Conservation (phyloP, 345 rosid species). For the Zanthoxylum bungeanum region DNA sequence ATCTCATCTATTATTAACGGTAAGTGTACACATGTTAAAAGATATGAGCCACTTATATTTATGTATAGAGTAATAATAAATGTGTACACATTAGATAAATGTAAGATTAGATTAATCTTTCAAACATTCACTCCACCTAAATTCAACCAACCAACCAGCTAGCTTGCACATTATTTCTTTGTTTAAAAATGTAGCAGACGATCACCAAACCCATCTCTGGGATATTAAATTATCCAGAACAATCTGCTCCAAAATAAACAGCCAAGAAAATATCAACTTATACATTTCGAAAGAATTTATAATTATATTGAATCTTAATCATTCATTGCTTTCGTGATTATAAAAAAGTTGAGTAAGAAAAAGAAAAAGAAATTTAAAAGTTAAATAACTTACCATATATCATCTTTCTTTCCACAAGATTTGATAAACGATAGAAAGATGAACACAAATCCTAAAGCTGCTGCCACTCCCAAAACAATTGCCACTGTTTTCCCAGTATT, state of each 20-base stretch:
- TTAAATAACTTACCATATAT: conserved; percentile 20
- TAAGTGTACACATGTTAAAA: not conserved
- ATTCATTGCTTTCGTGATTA: too few species aligned
- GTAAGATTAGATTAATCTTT: not conserved
- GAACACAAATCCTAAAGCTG: conserved; percentile 38
- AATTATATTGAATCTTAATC: too few species aligned
- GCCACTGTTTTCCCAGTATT: conserved; percentile 44
- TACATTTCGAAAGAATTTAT: too few species aligned
- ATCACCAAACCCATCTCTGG: not conserved
- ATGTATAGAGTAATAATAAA: too few species aligned
- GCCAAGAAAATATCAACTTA: not conserved
- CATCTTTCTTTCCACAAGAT: conserved; percentile 42
- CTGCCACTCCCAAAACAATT: conserved; percentile 68
- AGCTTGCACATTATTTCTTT: not conserved
- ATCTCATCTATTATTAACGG: not conserved
- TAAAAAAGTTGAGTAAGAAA: not conserved
- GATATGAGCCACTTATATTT: not conserved
- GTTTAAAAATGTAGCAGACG: not conserved
- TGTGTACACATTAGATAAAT: not conserved
- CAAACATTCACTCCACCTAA: not conserved
- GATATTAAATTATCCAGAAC: too few species aligned
- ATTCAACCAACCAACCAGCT: not conserved
- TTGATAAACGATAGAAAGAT: conserved; percentile 35
- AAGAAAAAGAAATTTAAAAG: not conserved
- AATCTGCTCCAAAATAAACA: not conserved